A percentile compares a stretch with the other conserved stretches of the same genome.
phyloP scores from a whole-genome alignment of 2,329 filamentous ascomycete species.

The Neobulgaria alba region DNA sequence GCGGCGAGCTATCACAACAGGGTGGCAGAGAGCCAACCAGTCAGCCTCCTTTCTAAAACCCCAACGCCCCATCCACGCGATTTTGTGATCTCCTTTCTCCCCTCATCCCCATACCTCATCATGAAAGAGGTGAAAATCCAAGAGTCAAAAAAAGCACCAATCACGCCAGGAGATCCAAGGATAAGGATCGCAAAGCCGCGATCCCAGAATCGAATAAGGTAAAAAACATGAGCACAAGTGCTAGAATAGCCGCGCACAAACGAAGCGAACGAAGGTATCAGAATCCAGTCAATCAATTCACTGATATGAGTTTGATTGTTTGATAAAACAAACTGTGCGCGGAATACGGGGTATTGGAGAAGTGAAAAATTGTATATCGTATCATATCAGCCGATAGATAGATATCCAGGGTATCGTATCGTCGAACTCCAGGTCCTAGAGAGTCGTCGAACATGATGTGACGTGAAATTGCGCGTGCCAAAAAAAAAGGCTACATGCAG shows the following conservation, averaged over 20 bases:
- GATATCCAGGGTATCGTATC: background rate
- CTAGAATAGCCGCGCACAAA: conserved; percentile 4
- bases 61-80: background rate
- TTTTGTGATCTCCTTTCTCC: conserved; percentile 1
- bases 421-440: background rate
- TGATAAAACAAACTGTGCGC: conserved; percentile 5
- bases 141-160: conserved; percentile 6
- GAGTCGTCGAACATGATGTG: background rate
- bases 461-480: conserved; percentile 1
- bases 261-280: conserved; percentile 5
- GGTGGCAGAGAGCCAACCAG: background rate
- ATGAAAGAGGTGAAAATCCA: background rate
- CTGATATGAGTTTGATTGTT: background rate
- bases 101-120: background rate
- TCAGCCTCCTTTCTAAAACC: background rate
- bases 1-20: conserved; percentile 9
- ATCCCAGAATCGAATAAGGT: conserved; percentile 7
- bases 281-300: background rate
- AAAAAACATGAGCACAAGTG: conserved; percentile 11
- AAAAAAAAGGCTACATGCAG: background rate
- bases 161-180: conserved; percentile 11
- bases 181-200: background rate
- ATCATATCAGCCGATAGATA: background rate
- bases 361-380: conserved; percentile 6
- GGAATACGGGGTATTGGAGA: conserved; percentile 20